phyloP scores from a whole-genome alignment of 1,284 basidiomycete species.

The Farysia itapuensis region DNA sequence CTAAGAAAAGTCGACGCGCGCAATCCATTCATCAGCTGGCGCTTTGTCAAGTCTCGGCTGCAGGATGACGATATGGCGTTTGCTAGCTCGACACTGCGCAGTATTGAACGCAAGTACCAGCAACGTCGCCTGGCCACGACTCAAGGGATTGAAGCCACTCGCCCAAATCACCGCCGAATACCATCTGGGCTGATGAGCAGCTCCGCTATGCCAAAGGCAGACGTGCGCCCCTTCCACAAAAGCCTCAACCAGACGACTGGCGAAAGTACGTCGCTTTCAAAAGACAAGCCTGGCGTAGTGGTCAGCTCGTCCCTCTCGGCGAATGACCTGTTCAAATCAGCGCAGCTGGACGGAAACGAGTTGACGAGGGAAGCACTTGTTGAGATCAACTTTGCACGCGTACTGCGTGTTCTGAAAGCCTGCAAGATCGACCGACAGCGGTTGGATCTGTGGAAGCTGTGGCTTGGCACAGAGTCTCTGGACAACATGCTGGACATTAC shows the following conservation, averaged over 20 bases:
- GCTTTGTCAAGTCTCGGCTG: constrained; percentile 45
- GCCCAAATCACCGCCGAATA: constrained; percentile 8
- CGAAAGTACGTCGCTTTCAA: too few relatives aligned
- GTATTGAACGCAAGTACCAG: constrained; percentile 41
- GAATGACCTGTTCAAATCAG: constrained; percentile 10
- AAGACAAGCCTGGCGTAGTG: too few relatives aligned
- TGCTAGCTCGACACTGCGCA: constrained; percentile 34
- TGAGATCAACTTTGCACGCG: constrained; percentile 51
- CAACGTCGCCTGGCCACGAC: constrained; percentile 12
- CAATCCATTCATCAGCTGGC: constrained; percentile 54
- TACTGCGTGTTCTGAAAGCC: constrained; percentile 40
- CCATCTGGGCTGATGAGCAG: constrained; percentile 10
- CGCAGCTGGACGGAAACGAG: constrained; percentile 17
- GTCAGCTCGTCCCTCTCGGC: neutral
- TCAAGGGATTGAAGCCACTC: constrained; percentile 3
- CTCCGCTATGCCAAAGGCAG: neutral
- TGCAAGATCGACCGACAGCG: constrained; percentile 53
- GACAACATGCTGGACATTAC: constrained; percentile 19
- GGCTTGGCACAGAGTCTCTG: constrained; percentile 44
- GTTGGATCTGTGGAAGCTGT: constrained; percentile 52
- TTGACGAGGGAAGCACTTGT: constrained; percentile 49
- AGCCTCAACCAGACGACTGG: neutral
- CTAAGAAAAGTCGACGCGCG: constrained; percentile 42
- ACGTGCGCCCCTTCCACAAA: too few relatives aligned
- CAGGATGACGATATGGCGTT: constrained; percentile 48